Base-by-base conservation (phyloP, 2,329 filamentous ascomycete species). In the Aspergillus aculeatinus region DNA sequence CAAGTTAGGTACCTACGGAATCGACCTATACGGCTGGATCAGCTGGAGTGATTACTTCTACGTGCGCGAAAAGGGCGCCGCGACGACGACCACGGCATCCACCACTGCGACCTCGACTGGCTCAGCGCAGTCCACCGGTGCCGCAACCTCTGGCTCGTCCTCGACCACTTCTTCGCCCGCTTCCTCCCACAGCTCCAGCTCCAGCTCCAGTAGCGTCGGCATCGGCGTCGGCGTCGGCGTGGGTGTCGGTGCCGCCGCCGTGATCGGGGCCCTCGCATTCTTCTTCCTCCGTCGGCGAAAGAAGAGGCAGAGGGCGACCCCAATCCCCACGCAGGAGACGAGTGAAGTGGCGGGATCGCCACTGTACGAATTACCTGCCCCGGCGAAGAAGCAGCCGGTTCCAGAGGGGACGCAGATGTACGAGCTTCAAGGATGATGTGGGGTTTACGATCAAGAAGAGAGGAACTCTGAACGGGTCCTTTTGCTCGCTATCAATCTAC, bases 41-140 rank as follows among this genome's bases (percentile, higher is more conserved):
- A 29, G 23, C 16, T 58, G 56, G 56, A 58, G 49, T 21, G 48
- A 49, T n/a, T 39, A 35, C 21, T 52, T 58, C 29, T 58, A 58
- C 27, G 49, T 58, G n/a, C 35, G 49, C n/a, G 56, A 51, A 44
- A 44, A 44, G 39, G 39, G 39, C 6, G 16, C 35, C 16, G 42
- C 19, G 27, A 31, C 47, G 19, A 51, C 55, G 25, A 31, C 35
- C n/a, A 47, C 55, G 7, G 25, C 48, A 16, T 25, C 51, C 19
- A 27, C 23, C 16, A 54, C 33, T 29, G 51, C 35, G 7, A 44
- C 23, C 6, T 19, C 35, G 9, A 25, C n/a, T 25, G 33, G 19
- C 19, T 44, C 39, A 6, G 48, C 52, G 5, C 11, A 19, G 7
- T 48, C 25, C n/a, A 33, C 42, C n/a, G n/a, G 23, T 6, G 29